Percentiles rank a stretch among this genome's conserved stretches.
Conservation (phyloP, 1,284 basidiomycete species). For the Waitea zeae region DNA sequence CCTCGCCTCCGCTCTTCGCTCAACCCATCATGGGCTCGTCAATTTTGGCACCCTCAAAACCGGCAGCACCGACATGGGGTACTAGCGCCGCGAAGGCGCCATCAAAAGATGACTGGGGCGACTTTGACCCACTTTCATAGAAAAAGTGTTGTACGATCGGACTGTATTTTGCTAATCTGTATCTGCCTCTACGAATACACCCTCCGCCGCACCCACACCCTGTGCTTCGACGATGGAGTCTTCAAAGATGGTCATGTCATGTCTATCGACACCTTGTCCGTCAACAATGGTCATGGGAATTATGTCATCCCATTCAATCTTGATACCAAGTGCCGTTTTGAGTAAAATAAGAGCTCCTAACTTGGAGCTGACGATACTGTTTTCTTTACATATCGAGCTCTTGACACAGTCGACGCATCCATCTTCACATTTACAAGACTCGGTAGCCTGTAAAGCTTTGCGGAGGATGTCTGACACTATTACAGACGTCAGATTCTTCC, state of each 20-base stretch:
- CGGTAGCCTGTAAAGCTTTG: constrained; percentile 47
- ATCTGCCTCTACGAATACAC: constrained; percentile 30
- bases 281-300: too few relatives aligned
- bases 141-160: background rate
- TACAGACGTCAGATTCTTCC: background rate
- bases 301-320: too few relatives aligned
- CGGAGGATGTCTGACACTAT: constrained; percentile 43
- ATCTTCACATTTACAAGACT: constrained; percentile 47
- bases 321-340: too few relatives aligned
- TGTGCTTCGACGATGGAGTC: constrained; percentile 37
- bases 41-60: constrained; percentile 40
- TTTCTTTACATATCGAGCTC: constrained; percentile 43
- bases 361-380: constrained; percentile 53
- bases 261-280: too few relatives aligned
- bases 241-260: constrained; percentile 31
- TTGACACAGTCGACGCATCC: constrained; percentile 64
- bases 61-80: constrained; percentile 28
- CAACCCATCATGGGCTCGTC: constrained; percentile 33
- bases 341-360: constrained; percentile 56
- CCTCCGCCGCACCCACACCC: constrained; percentile 26
- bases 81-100: constrained; percentile 23
- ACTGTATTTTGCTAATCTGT: constrained; percentile 4
- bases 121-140: constrained; percentile 50
- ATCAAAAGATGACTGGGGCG: constrained; percentile 54
- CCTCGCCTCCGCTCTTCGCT: constrained; percentile 19